Base-by-base conservation (phyloP, 495 filamentous ascomycete species). In the Penicillium herquei region DNA sequence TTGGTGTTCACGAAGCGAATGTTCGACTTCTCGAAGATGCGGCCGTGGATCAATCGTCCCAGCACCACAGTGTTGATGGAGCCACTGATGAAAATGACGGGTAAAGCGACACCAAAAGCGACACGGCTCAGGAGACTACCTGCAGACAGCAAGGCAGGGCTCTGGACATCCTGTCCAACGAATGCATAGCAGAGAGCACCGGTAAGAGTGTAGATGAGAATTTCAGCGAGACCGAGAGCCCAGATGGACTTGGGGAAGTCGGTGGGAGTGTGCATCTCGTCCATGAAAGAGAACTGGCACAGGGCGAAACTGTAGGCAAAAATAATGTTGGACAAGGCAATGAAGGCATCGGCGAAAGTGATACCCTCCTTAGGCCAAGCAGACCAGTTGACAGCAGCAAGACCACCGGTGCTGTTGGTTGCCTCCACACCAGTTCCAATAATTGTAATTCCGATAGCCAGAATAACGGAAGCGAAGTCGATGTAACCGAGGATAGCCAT, bases 11-110 rank as follows among this genome's bases (percentile, higher is more conserved):
- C 43, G 39, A 52, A 82, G 42, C 74, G 75, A 26, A 73, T 72
- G 60, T 79, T 63, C 11, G 75, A 77, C 63, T 75, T 61, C 26
- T 61, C 69, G 62, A 78, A 83, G 7, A 82, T 50, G n/a, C 82
- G 75, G 26, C 78, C 77, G 58, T 82, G 82, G 54, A 88, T 74
- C 56, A 86, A 84, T 56, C 81, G 82, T 26, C 48, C 75, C 9
- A 80, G 70, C 14, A 83, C 80, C 1, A 74, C 77, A 16, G 76
- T 78, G 70, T 83, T 83, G 70, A 84, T 84, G 51, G 75, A 79
- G 14, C 81, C 81, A 9, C 79, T 81, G 69, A 74, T 85, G 68
- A 85, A 84, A 62, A 52, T 52, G 9, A 52, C 50, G 13, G 50
- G 50, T 30, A 52, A 44, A 17, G 50, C 50, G 39, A 52, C 66